phyloP scores from a whole-genome alignment of 345 rosid species.

The Erucastrum elatum region DNA sequence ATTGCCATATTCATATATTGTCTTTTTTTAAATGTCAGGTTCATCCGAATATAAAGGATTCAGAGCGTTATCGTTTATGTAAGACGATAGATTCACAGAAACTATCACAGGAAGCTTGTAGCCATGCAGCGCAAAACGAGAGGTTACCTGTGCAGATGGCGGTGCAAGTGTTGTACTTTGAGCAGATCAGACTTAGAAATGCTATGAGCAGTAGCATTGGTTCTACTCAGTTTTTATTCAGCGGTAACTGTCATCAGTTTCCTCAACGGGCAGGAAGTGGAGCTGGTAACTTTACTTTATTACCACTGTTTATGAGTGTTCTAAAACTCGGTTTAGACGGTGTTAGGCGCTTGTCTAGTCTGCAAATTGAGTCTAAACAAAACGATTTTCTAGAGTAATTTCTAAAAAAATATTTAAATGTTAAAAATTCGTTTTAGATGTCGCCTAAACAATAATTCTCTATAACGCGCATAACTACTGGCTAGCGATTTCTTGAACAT shows the following conservation, averaged over 20 bases:
- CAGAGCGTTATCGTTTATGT: conserved; percentile 87
- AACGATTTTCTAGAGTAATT: too few species aligned
- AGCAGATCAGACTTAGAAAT: conserved; percentile 89
- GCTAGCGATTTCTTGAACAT: not conserved
- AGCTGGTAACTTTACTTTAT: conserved; percentile 42
- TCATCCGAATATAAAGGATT: conserved; percentile 87
- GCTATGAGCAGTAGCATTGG: conserved; percentile 76
- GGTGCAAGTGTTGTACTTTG: conserved; percentile 86
- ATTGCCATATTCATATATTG: not conserved
- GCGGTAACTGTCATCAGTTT: conserved; percentile 54
- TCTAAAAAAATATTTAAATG: too few species aligned
- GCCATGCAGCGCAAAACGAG: conserved; percentile 96
- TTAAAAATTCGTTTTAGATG: not conserved
- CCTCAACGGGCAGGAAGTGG: conserved; percentile 88
- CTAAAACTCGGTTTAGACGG: not conserved
- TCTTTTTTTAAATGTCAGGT: conserved; percentile 44
- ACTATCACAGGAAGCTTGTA: conserved; percentile 98
- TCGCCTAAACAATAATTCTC: not conserved
- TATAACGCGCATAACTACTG: not conserved
- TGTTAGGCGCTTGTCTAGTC: not conserved
- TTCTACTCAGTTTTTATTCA: conserved; percentile 73
- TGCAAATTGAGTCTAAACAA: too few species aligned
- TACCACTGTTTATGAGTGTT: not conserved
- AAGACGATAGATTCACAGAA: conserved; percentile 93
- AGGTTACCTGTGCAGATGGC: conserved; percentile 97